Evolutionary conservation across 1,139 yeast genomes (phyloP).

Genomic region (Arxiozyma telluris): DNA sequence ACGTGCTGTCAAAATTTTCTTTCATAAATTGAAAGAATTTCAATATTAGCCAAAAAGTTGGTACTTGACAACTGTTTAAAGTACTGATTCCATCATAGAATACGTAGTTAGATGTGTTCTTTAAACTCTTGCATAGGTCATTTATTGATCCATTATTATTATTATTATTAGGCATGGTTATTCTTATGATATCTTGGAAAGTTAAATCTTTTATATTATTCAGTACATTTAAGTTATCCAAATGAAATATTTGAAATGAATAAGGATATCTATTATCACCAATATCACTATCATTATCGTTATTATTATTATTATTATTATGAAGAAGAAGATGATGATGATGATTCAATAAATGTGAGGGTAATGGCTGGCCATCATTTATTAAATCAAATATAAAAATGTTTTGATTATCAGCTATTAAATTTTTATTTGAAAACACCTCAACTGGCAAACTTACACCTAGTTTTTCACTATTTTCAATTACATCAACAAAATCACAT

Average conservation of each 20-base stretch:
- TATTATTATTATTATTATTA: no score
- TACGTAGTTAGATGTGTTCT: slow-evolving; percentile 12
- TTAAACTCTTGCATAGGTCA: slow-evolving; percentile 12
- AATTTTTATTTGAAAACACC: background rate
- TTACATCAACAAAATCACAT: background rate
- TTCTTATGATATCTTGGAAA: slow-evolving; percentile 35
- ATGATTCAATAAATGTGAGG: slow-evolving; percentile 1
- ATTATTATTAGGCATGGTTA: slow-evolving; percentile 26
- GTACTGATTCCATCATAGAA: slow-evolving; percentile 29
- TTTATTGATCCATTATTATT: slow-evolving; percentile 31
- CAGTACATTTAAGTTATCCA: slow-evolving; percentile 52
- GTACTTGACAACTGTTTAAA: slow-evolving; percentile 14
- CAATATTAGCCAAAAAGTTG: slow-evolving; percentile 19
- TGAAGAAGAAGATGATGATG: no score
- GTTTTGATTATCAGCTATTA: slow-evolving; percentile 1
- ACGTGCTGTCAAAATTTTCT: background rate
- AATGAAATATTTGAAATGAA: slow-evolving; percentile 8
- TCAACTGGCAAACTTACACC: background rate
- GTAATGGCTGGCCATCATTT: background rate
- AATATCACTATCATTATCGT: background rate
- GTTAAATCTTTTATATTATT: slow-evolving; percentile 54
- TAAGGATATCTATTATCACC: slow-evolving; percentile 3
- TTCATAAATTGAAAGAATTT: slow-evolving; percentile 20
- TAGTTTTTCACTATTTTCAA: background rate
- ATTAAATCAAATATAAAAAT: slow-evolving; percentile 14